Percentiles rank a stretch among this genome's conserved stretches.
Evolutionary conservation across 495 filamentous ascomycete species (phyloP).

Genomic region (Talaromyces nanjingensis): DNA sequence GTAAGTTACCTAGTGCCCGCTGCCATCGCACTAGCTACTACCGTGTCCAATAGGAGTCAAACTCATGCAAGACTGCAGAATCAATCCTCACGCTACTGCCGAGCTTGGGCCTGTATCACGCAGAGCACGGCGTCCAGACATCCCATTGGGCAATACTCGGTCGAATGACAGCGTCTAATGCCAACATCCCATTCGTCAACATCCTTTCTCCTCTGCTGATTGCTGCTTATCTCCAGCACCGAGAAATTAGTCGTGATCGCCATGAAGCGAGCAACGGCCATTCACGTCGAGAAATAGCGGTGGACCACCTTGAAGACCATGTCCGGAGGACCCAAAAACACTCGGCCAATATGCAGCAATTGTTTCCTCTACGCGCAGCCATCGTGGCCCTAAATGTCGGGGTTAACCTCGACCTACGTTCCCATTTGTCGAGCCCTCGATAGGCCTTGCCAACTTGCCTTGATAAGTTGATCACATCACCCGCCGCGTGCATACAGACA

Average conservation of each 20-base stretch:
- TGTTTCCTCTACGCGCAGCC: not conserved
- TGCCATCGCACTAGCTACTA: not conserved
- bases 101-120: constrained; percentile 8
- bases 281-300: constrained; percentile 1
- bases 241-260: constrained; percentile 5
- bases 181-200: not conserved
- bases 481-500: not conserved
- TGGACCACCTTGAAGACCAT: not conserved
- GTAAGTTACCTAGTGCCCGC: not conserved
- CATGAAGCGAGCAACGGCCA: not conserved
- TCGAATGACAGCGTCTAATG: not conserved
- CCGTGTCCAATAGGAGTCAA: not conserved
- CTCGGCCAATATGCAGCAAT: constrained; percentile 3
- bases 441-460: not conserved
- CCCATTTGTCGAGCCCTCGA: constrained; percentile 2
- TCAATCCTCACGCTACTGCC: constrained; percentile 9
- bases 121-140: not conserved
- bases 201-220: not conserved
- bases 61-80: constrained; percentile 1
- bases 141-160: not conserved
- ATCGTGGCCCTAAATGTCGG: constrained; percentile 7
- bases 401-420: constrained; percentile 2
- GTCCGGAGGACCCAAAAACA: not conserved
- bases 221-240: not conserved
- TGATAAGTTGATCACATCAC: constrained; percentile 1